Base-by-base conservation (phyloP, 345 rosid species). In the Salix udensis region DNA sequence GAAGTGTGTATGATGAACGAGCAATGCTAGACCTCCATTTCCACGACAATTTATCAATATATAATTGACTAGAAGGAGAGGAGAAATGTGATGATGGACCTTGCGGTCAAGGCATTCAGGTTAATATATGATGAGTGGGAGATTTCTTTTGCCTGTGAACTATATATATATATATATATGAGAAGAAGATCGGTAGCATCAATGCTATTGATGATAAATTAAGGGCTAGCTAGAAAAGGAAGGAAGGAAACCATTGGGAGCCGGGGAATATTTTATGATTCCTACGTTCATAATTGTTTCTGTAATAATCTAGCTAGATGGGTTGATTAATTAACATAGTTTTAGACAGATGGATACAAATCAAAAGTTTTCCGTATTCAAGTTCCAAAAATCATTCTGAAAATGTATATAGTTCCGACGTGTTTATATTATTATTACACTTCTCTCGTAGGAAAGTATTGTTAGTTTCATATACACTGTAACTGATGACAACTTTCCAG, bases 401-500 rank as follows among this genome's bases (percentile, higher is more conserved):
- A 30, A 31, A 31, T 31, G 34, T 31, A 31, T 31, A 30, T 50
- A 18, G 58, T 16, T 16, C n/a, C 23, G 7, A 52, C 58, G 12
- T 44, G 48, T 44, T 11, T 42, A 2, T 12, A 1, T 52, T 7
- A 1, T 52, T 7, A 19, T 19, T 6, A 2, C 4, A 18, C 60
- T 19, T 53, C 60, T 19, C 60, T 53, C 60, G 2, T 1, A 19
- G 60, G 60, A 10, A 52, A 7, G 60, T 55, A n/a, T 8, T n/a
- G 61, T 3, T 21, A 0, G 61, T 16, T 66, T 66, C 36, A 6
- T 31, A 39, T 8, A 52, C 15, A 28, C 42, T 31, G 65, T 58
- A 74, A 77, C 84, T 37, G 79, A 62, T 16, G 48, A 78, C 60
- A 72, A 34, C 23, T 30, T 69, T 68, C 46, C 14, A 14, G 37